These are phyloP conservation scores for Polyporus arcularius DNA, from an alignment of 768 basidiomycete species.

Conservation along the genomic window DNA sequence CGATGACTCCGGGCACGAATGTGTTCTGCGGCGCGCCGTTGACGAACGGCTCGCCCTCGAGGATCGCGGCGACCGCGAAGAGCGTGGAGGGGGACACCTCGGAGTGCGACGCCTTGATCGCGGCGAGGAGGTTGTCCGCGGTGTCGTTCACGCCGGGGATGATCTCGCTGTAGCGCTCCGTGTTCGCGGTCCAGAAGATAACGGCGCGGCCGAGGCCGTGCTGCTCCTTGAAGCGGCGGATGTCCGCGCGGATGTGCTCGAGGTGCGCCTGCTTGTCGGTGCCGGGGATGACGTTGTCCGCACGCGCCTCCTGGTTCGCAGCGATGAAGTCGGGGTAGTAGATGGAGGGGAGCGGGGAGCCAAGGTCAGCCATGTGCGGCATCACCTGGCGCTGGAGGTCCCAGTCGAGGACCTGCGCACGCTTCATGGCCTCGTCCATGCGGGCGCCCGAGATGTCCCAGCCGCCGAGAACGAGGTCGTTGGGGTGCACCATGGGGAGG, in stretches of 20 bases:
- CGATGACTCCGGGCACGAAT: constrained; percentile 93
- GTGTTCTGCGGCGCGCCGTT: constrained; percentile 99
- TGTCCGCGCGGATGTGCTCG: constrained; percentile 89
- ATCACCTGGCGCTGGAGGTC: constrained; percentile 96
- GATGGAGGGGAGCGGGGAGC: constrained; percentile 87
- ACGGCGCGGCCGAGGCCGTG: constrained; percentile 85
- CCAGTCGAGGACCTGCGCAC: constrained; percentile 92
- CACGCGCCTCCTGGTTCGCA: constrained; percentile 94
- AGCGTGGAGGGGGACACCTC: constrained; percentile 97
- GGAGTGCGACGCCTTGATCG: constrained; percentile 82
- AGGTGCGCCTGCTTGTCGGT: constrained; percentile 88
- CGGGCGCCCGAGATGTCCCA: constrained; percentile 93
- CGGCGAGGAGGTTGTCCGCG: constrained; percentile 77
- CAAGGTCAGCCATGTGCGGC: constrained; percentile 79
- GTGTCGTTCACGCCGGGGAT: constrained; percentile 96
- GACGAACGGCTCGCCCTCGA: constrained; percentile 93
- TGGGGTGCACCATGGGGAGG: constrained; percentile 97
- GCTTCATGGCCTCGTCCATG: constrained; percentile 91
- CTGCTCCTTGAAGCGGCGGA: constrained; percentile 86
- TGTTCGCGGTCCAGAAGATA: constrained; percentile 99
- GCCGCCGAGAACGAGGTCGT: constrained; percentile 95
- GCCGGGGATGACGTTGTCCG: constrained; percentile 90
- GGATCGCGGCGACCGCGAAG: constrained; percentile 93
- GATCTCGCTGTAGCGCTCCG: constrained; percentile 95
- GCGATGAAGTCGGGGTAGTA: constrained; percentile 99